Evolutionary conservation across 2,329 filamentous ascomycete genomes (phyloP).

Genomic region (Trichophaea hybrida): DNA sequence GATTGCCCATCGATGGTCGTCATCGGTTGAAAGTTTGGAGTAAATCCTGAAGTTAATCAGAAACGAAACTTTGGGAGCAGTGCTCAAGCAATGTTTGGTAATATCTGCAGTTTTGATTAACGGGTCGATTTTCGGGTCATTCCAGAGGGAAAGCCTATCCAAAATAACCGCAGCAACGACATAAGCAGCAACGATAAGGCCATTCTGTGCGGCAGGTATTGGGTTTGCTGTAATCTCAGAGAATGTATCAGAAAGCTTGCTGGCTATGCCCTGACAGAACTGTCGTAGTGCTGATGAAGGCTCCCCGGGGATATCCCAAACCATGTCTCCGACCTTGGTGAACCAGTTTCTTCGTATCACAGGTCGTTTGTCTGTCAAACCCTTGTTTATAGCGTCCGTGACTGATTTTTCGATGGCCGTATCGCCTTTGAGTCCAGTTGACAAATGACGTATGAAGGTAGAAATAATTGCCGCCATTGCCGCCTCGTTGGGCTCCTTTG

Average conservation of each 20-base stretch:
- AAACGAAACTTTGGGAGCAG: constrained; percentile 75
- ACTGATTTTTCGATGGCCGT: constrained; percentile 47
- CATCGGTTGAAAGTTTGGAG: constrained; percentile 57
- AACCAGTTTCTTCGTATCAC: constrained; percentile 68
- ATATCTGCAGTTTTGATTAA: constrained; percentile 49
- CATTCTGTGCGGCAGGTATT: constrained; percentile 62
- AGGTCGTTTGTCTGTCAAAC: constrained; percentile 70
- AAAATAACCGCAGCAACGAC: constrained; percentile 52
- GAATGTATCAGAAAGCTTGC: constrained; percentile 53
- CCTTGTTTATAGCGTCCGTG: constrained; percentile 61
- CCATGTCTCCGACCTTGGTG: constrained; percentile 54
- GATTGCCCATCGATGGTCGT: constrained; percentile 61
- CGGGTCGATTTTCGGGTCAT: constrained; percentile 42
- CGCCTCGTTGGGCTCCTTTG: constrained; percentile 78
- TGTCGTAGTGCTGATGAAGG: constrained; percentile 37
- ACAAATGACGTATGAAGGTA: constrained; percentile 52
- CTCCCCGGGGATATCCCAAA: constrained; percentile 43
- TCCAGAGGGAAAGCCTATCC: constrained; percentile 40
- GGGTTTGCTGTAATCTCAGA: constrained; percentile 68
- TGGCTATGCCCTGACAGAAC: constrained; percentile 41
- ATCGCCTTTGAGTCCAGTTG: constrained; percentile 42
- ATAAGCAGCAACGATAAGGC: constrained; percentile 65
- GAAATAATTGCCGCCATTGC: constrained; percentile 63
- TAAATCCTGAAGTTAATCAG: constrained; percentile 74
- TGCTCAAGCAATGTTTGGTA: constrained; percentile 48